Evolutionary conservation across 1,284 basidiomycete species (phyloP).

Genomic region (Leccinum holopus): DNA sequence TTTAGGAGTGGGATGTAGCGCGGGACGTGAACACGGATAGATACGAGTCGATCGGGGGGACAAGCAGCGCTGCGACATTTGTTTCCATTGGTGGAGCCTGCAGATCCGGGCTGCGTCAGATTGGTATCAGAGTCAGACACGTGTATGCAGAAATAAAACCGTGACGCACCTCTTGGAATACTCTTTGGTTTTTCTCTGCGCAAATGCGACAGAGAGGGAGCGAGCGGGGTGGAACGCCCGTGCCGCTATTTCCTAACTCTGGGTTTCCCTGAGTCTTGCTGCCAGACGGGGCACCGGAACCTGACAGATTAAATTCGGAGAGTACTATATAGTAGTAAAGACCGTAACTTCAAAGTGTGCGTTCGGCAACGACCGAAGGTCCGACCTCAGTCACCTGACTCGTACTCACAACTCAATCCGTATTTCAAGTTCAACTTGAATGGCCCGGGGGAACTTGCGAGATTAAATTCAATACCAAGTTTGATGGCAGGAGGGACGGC

Average conservation of each 20-base stretch:
- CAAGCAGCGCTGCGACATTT: constrained; percentile 86
- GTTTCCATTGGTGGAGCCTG: constrained; percentile 82
- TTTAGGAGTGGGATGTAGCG: constrained; percentile 79
- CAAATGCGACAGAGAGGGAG: constrained; percentile 46
- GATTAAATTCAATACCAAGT: constrained; percentile 83
- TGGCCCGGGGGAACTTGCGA: constrained; percentile 60
- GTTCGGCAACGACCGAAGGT: too few species aligned
- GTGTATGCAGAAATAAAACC: not conserved
- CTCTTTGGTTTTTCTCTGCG: constrained; percentile 82
- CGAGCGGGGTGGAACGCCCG: too few species aligned
- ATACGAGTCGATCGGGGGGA: constrained; percentile 92
- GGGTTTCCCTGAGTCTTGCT: too few species aligned
- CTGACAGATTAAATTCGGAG: too few species aligned
- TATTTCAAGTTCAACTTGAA: too few species aligned
- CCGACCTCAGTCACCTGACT: too few species aligned
- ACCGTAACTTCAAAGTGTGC: too few species aligned
- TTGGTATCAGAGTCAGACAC: not conserved
- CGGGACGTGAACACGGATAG: constrained; percentile 74
- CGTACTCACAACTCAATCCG: too few species aligned
- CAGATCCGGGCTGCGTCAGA: constrained; percentile 68
- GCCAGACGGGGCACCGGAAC: too few species aligned
- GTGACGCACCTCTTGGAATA: constrained; percentile 62
- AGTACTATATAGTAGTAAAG: too few species aligned
- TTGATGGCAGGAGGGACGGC: constrained; percentile 67
- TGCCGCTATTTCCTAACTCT: too few species aligned